Conservation (phyloP, 495 filamentous ascomycete genomes). For the Podospora conica region DNA sequence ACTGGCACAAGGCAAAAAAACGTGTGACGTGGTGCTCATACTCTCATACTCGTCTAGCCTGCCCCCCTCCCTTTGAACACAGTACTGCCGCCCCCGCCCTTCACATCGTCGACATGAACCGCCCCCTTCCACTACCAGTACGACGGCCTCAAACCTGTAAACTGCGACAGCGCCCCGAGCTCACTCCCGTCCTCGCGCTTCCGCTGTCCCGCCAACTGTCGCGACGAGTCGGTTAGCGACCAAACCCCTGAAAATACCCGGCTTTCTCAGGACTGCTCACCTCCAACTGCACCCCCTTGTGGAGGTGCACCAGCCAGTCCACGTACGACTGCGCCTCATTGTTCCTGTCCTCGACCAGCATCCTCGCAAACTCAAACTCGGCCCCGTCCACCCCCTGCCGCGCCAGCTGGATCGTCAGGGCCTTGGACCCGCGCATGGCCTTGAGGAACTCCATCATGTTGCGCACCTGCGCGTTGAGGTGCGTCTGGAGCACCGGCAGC, state of each 20-base stretch:
- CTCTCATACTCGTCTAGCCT: not conserved
- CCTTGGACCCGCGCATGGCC: conserved; percentile 76
- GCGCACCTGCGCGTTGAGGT: conserved; percentile 89
- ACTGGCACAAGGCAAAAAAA: not conserved
- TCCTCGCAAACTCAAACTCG: conserved; percentile 90
- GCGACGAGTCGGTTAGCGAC: not conserved
- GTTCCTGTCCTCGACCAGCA: conserved; percentile 91
- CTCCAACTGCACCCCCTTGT: conserved; percentile 87
- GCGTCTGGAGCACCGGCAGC: conserved; percentile 77
- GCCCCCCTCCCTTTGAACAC: not conserved
- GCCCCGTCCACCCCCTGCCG: conserved; percentile 90
- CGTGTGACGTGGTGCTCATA: not conserved
- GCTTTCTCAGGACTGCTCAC: conserved; percentile 42
- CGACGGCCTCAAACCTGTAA: conserved; percentile 64
- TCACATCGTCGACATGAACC: not conserved
- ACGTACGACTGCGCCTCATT: conserved; percentile 97
- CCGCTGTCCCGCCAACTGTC: conserved; percentile 63
- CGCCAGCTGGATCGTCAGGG: conserved; percentile 81
- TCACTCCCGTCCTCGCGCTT: conserved; percentile 62
- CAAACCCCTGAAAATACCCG: not conserved
- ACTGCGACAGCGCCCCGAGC: conserved; percentile 51
- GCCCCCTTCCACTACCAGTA: conserved; percentile 51
- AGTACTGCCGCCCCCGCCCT: not conserved
- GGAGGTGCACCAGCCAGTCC: conserved; percentile 95
- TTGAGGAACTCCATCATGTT: conserved; percentile 87